phyloP scores from a whole-genome alignment of 306 rosid species.

The Pueraria montana region DNA sequence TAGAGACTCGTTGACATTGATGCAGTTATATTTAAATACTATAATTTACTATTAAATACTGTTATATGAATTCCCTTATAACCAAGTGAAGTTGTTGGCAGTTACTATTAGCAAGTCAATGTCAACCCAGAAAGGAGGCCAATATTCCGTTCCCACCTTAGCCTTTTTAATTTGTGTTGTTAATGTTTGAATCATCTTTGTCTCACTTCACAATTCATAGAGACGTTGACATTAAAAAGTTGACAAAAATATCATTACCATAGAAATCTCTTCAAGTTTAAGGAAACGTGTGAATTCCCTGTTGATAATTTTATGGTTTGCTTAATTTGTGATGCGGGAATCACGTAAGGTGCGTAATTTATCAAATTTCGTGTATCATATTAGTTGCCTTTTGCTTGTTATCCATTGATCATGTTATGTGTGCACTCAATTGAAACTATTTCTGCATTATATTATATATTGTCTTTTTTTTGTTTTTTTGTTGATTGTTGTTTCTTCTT shows the following conservation, averaged over 20 bases:
- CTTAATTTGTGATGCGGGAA: not conserved
- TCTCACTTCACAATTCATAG: not conserved
- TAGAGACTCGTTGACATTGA: no score
- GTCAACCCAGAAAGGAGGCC: not conserved
- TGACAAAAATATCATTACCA: not conserved
- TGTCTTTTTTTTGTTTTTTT: no score
- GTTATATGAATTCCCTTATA: not conserved
- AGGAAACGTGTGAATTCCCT: not conserved
- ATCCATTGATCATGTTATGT: not conserved
- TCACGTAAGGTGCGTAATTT: not conserved
- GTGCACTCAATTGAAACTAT: conserved; percentile 5
- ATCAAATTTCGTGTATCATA: not conserved
- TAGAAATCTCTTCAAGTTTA: conserved; percentile 21
- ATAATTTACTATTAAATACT: no score
- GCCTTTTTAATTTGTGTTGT: not conserved
- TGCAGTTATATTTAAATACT: no score
- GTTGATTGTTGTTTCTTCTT: conserved; percentile 12
- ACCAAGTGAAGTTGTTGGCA: conserved; percentile 18
- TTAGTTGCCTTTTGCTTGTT: conserved; percentile 34
- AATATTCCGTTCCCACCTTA: conserved; percentile 15
- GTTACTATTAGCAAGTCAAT: conserved; percentile 32
- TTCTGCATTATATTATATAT: not conserved
- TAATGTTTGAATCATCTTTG: not conserved
- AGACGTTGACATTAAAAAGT: conserved; percentile 27
- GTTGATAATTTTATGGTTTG: not conserved